Evolutionary conservation across 176 grass and related monocot genomes (phyloP), one percentile per base, ranked within the genome.

Genomic region (Hyparrhenia diplandra): DNA sequence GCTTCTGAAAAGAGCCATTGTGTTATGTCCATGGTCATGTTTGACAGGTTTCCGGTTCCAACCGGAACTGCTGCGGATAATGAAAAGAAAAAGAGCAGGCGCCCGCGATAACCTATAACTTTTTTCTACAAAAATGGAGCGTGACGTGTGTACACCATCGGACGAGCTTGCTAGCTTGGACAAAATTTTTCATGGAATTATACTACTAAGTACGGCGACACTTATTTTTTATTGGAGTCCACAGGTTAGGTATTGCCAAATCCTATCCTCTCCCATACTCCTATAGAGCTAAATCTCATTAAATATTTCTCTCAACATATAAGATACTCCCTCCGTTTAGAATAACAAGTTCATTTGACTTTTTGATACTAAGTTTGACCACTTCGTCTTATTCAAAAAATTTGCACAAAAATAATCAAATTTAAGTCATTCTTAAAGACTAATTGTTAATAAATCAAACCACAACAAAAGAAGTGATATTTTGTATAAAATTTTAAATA

Each of bases 1-100:
- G 45, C 4, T 76, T n/a, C 39, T 37, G 8, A 62, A 85, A 85
- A 64, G 83, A 79, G 30, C 32, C 75, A 40, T 59, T 59, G 39
- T 10, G 39, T 46, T 71, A 24, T 17, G 39, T 29, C 27, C 42
- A 41, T 71, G 40, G 68, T 10, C 39, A 45, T 25, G n/a, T n/a
- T n/a, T n/a, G 3, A 29, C 1, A 1, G 41, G 28, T 49, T 78
- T 52, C 75, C 73, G 41, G 36, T 55, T 41, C 41, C 24, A 39
- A 31, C 43, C 13, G 75, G 41, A 36, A 39, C 67, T 32, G 27
- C 47, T 80, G 34, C 13, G 59, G 69, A 57, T 80, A 45, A 58
- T 10, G 59, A 34, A 67, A 42, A 67, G 0, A 85, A 85, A 64
- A 32, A 58, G 37, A 59, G n/a, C n/a, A n/a, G n/a, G 13, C 28